phyloP scores from a whole-genome alignment of 2,329 filamentous ascomycete species.

The Aspergillus novoparasiticus region DNA sequence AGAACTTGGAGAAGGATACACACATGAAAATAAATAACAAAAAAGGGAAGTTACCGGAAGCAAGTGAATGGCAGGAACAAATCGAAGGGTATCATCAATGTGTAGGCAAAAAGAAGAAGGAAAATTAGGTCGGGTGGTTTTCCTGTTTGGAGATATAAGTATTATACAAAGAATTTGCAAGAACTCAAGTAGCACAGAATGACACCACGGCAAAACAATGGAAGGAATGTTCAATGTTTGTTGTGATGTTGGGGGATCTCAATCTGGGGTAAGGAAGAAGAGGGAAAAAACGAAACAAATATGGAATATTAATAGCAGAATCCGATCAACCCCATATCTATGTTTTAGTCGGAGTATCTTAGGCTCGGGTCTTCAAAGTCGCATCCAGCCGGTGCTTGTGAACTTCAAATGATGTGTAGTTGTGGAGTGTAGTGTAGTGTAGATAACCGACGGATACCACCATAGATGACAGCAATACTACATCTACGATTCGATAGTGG shows the following conservation, averaged over 20 bases:
- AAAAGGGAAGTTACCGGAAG: constrained; percentile 1
- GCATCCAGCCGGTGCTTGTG: background rate
- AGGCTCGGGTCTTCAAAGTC: background rate
- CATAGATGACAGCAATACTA: background rate
- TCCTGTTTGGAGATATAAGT: background rate
- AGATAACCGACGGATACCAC: background rate
- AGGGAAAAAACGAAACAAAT: constrained; percentile 7
- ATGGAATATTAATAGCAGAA: constrained; percentile 2
- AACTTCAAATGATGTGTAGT: background rate
- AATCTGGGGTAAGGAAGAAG: constrained; percentile 17
- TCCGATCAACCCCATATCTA: background rate
- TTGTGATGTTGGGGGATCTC: constrained; percentile 6
- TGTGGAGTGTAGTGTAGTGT: background rate
- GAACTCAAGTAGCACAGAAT: background rate
- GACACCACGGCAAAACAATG: background rate
- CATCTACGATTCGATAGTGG: background rate
- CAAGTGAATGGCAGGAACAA: background rate
- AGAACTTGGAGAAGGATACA: background rate
- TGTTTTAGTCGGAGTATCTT: background rate
- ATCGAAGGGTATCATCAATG: background rate
- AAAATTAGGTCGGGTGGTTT: background rate
- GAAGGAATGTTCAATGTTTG: constrained; percentile 2
- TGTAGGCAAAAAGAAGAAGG: background rate
- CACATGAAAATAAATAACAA: background rate
- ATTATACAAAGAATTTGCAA: background rate